These are phyloP conservation scores for Aspergillus fumigatus DNA, from an alignment of 2,329 filamentous ascomycete genomes.

Conservation along the genomic window DNA sequence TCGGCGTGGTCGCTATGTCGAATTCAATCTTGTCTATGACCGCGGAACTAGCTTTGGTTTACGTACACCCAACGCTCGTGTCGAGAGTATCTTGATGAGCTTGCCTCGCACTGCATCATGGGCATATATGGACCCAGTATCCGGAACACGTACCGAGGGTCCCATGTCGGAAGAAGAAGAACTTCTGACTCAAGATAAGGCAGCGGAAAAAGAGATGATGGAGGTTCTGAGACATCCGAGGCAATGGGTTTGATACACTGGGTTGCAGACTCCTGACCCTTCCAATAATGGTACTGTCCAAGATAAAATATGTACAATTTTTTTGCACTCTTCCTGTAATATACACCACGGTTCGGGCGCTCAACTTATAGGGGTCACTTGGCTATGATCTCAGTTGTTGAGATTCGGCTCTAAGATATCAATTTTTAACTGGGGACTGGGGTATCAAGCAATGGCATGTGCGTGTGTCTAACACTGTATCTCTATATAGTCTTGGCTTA, in stretches of 20 bases:
- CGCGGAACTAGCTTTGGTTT: constrained; percentile 90
- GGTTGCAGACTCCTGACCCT: background rate
- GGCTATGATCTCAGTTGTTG: background rate
- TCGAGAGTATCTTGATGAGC: constrained; percentile 98
- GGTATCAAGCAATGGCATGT: background rate
- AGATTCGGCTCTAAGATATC: background rate
- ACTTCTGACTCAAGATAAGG: constrained; percentile 29
- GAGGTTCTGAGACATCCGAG: constrained; percentile 62
- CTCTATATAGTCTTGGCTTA: background rate
- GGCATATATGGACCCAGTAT: constrained; percentile 80
- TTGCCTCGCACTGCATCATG: constrained; percentile 87
- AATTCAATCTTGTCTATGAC: constrained; percentile 98
- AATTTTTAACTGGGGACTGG: background rate
- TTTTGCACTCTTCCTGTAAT: background rate
- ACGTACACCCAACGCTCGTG: constrained; percentile 82
- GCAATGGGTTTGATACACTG: constrained; percentile 52
- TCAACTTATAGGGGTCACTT: background rate
- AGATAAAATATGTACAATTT: background rate
- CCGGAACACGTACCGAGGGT: constrained; percentile 39
- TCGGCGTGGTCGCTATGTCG: constrained; percentile 88
- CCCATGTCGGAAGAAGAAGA: constrained; percentile 47
- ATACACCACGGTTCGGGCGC: background rate
- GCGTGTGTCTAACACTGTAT: background rate
- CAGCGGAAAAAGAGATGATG: constrained; percentile 69
- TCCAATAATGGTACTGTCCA: too few relatives aligned